Conservation (phyloP, 352 stramenopile genomes). For the Phytophthora colocasiae region DNA sequence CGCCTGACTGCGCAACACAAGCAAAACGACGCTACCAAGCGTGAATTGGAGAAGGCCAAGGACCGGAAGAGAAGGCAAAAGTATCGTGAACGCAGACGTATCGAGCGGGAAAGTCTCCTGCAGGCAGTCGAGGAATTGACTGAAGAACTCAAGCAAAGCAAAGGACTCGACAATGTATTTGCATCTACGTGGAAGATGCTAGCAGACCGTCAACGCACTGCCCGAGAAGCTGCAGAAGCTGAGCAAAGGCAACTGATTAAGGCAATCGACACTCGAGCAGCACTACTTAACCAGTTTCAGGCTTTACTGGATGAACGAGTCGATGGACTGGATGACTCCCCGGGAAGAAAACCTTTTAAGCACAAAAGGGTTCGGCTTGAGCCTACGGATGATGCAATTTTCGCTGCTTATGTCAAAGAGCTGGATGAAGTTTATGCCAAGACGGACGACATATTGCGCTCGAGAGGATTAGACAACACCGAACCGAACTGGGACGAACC, state of each 20-base stretch:
- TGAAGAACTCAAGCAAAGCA: conserved; percentile 2
- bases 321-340: not conserved
- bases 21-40: not conserved
- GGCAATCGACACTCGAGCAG: conserved; percentile 1
- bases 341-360: not conserved
- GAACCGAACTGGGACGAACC: conserved; percentile 3
- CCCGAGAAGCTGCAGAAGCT: conserved; percentile 10
- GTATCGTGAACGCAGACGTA: conserved; percentile 14
- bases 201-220: conserved; percentile 12
- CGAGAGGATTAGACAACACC: not conserved
- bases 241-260: conserved; percentile 10
- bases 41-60: conserved; percentile 6
- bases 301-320: conserved; percentile 1
- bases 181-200: conserved; percentile 21
- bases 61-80: conserved; percentile 6
- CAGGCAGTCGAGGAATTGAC: conserved; percentile 14
- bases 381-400: conserved; percentile 10
- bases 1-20: not conserved
- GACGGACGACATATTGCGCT: conserved; percentile 15
- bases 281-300: conserved; percentile 11
- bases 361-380: conserved; percentile 24
- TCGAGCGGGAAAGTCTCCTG: conserved; percentile 13
- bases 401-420: conserved; percentile 2
- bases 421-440: conserved; percentile 15
- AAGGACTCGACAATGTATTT: not conserved